A percentile compares a stretch with the other conserved stretches of the same genome.
phyloP scores from a whole-genome alignment of 352 stramenopile genomes.

The Globisporangium uncinulatum region DNA sequence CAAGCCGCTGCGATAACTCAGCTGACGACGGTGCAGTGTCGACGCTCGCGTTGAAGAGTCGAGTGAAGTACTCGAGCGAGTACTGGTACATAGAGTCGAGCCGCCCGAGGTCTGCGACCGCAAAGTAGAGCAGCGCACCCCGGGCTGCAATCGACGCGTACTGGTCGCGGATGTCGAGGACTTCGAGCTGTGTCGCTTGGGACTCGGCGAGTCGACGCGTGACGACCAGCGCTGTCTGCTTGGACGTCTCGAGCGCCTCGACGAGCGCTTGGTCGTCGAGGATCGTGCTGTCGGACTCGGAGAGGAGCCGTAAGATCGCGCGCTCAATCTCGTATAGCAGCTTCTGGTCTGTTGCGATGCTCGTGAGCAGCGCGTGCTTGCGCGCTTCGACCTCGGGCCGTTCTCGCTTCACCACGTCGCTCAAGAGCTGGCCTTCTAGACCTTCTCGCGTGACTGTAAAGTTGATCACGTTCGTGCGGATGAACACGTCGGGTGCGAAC shows the following conservation, averaged over 20 bases:
- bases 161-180: constrained; percentile 58
- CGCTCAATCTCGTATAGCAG: constrained; percentile 89
- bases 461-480: constrained; percentile 92
- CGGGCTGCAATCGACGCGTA: constrained; percentile 48
- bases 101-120: constrained; percentile 43
- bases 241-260: constrained; percentile 52
- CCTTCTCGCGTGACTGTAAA: constrained; percentile 91
- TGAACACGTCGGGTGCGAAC: constrained; percentile 89
- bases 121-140: constrained; percentile 70
- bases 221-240: constrained; percentile 58
- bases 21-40: constrained; percentile 25
- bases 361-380: constrained; percentile 79
- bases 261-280: constrained; percentile 88
- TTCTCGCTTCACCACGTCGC: constrained; percentile 84
- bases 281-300: constrained; percentile 85
- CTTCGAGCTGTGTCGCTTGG: constrained; percentile 48
- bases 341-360: constrained; percentile 87
- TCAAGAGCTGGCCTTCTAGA: constrained; percentile 87
- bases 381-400: constrained; percentile 83
- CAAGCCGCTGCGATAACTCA: constrained; percentile 29
- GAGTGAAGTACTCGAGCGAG: constrained; percentile 66
- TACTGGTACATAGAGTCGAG: constrained; percentile 82
- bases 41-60: constrained; percentile 59
- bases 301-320: constrained; percentile 86
- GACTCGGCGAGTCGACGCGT: constrained; percentile 48